Conservation (phyloP, 2,329 filamentous ascomycete genomes). For the Curvularia eragrostidis region DNA sequence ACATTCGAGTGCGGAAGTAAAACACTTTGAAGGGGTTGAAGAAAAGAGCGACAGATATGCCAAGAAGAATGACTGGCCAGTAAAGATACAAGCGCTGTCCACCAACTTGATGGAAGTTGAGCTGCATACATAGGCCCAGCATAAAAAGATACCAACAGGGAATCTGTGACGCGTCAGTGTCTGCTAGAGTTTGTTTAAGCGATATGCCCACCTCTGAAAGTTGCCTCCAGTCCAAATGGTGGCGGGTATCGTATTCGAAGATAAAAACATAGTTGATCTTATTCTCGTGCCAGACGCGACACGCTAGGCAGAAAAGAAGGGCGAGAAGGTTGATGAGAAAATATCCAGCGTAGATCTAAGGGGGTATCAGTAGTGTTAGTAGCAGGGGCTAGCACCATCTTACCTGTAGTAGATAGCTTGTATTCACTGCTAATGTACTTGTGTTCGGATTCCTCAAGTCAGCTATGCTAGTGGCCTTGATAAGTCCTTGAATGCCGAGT, state of each 20-base stretch:
- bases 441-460: conserved; percentile 24
- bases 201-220: conserved; percentile 67
- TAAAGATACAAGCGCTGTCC: conserved; percentile 76
- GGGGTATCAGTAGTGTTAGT: conserved; percentile 31
- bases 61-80: conserved; percentile 83
- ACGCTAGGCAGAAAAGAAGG: conserved; percentile 83
- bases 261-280: conserved; percentile 97
- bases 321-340: conserved; percentile 84
- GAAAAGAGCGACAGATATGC: conserved; percentile 69
- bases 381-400: conserved; percentile 62
- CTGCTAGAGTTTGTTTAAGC: too few species aligned
- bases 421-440: conserved; percentile 36
- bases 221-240: conserved; percentile 88
- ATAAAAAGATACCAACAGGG: conserved; percentile 81
- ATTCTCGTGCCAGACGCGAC: conserved; percentile 78
- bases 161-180: conserved; percentile 58
- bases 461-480: conserved; percentile 47
- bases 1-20: conserved; percentile 77
- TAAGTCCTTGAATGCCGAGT: conserved; percentile 54
- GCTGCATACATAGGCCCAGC: conserved; percentile 81
- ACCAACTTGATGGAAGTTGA: conserved; percentile 81
- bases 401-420: conserved; percentile 68
- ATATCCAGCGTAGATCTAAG: conserved; percentile 91
- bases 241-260: conserved; percentile 91
- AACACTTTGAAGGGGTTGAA: conserved; percentile 78